These are phyloP conservation scores for Artemisia princeps DNA, from an alignment of 140 eudicot species.

Conservation along the genomic window DNA sequence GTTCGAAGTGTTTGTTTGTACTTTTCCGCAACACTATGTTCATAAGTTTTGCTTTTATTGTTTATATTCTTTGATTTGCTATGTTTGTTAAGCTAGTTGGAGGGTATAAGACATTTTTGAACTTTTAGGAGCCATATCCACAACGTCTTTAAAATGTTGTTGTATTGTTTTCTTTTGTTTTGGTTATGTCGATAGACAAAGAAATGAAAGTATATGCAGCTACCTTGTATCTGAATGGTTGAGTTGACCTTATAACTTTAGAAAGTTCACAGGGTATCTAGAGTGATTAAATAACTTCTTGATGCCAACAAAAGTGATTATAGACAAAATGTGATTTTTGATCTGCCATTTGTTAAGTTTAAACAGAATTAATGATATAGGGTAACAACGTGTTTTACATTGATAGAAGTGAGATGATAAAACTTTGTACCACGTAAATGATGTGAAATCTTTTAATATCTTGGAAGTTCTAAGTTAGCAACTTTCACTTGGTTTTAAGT, in stretches of 20 bases:
- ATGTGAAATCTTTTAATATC: too few relatives aligned
- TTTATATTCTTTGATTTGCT: neutral
- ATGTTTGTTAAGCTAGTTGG: constrained; percentile 12
- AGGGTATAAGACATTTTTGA: constrained; percentile 18
- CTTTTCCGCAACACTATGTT: constrained; percentile 4
- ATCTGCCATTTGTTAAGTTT: too few relatives aligned
- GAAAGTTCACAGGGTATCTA: too few relatives aligned
- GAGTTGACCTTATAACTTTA: neutral
- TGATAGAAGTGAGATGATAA: too few relatives aligned
- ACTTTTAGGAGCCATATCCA: constrained; percentile 10
- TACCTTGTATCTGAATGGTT: constrained; percentile 4
- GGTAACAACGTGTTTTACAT: too few relatives aligned
- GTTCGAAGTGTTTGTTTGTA: constrained; percentile 16
- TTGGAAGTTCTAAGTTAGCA: too few relatives aligned
- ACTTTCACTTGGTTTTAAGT: too few relatives aligned
- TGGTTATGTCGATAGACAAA: constrained; percentile 11
- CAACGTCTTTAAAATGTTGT: neutral
- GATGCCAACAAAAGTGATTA: too few relatives aligned
- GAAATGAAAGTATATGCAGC: constrained; percentile 4
- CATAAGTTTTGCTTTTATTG: constrained; percentile 18
- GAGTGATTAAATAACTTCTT: too few relatives aligned
- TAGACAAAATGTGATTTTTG: too few relatives aligned
- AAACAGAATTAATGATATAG: too few relatives aligned
- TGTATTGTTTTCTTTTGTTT: constrained; percentile 11
- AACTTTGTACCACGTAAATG: too few relatives aligned